These are phyloP conservation scores for Thalia dealbata DNA, from an alignment of 176 grass and related monocot genomes.

Conservation along the genomic window DNA sequence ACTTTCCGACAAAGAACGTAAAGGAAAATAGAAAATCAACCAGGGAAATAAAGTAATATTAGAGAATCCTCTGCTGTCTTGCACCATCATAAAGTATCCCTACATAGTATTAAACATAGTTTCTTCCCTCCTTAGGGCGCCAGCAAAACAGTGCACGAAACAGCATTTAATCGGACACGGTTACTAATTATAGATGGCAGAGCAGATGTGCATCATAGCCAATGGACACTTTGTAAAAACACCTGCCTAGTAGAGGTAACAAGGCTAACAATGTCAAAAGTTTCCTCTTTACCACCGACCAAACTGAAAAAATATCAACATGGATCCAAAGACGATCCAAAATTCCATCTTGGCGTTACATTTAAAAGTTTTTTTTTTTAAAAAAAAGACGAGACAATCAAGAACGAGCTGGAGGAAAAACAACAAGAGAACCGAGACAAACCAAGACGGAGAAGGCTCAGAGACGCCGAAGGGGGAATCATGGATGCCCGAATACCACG, in stretches of 20 bases:
- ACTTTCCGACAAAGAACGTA: too few relatives aligned
- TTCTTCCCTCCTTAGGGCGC: neutral
- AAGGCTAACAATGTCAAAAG: neutral
- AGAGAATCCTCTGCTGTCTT: neutral
- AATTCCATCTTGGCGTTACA: neutral
- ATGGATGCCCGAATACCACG: conserved; percentile 44
- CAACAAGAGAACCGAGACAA: neutral
- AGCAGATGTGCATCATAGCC: neutral
- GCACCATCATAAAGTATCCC: neutral
- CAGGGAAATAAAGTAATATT: neutral
- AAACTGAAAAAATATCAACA: neutral
- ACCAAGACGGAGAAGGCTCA: conserved; percentile 51
- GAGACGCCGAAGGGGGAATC: neutral
- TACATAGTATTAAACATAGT: neutral
- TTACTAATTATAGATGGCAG: neutral
- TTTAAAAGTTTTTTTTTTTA: neutral
- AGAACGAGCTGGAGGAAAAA: neutral
- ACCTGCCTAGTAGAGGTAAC: neutral
- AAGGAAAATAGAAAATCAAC: neutral
- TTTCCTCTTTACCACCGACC: neutral
- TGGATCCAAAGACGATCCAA: neutral
- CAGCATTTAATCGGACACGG: neutral
- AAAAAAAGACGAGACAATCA: neutral
- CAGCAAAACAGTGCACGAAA: neutral
- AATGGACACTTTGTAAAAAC: neutral